Conservation (phyloP, 2,329 filamentous ascomycete genomes). For the Hymenoscyphus occultus region DNA sequence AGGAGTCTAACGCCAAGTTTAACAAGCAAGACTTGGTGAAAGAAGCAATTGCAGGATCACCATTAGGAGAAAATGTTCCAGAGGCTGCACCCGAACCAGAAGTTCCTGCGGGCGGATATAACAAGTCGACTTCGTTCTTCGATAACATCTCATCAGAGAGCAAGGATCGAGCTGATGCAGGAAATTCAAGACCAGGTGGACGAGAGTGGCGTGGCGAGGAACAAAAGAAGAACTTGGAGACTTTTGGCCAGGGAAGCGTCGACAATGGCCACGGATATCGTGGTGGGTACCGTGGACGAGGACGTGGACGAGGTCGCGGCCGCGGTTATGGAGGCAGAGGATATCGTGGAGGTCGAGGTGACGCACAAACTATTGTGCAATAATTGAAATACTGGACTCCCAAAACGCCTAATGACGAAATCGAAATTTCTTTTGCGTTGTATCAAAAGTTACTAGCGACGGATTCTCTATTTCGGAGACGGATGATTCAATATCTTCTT, state of each 20-base stretch:
- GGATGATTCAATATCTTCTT: slow-evolving; percentile 21
- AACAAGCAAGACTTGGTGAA: slow-evolving; percentile 82
- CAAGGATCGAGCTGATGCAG: slow-evolving; percentile 78
- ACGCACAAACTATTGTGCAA: slow-evolving; percentile 27
- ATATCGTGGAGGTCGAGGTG: slow-evolving; percentile 33
- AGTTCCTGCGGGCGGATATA: slow-evolving; percentile 62
- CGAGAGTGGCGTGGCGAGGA: slow-evolving; percentile 90
- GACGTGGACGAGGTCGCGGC: slow-evolving; percentile 32
- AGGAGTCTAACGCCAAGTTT: slow-evolving; percentile 80
- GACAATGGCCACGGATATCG: slow-evolving; percentile 56
- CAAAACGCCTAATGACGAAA: slow-evolving; percentile 18
- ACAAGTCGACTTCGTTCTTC: slow-evolving; percentile 89
- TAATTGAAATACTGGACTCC: slow-evolving; percentile 16
- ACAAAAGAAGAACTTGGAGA: slow-evolving; percentile 94
- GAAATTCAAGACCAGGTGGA: slow-evolving; percentile 66
- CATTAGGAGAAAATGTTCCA: slow-evolving; percentile 51
- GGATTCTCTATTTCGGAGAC: slow-evolving; percentile 25
- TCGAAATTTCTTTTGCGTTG: slow-evolving; percentile 25
- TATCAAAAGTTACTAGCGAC: slow-evolving; percentile 31
- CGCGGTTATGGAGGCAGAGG: slow-evolving; percentile 27
- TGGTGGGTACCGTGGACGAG: slow-evolving; percentile 27
- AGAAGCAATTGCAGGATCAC: slow-evolving; percentile 81
- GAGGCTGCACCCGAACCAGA: slow-evolving; percentile 44
- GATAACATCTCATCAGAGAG: slow-evolving; percentile 96
- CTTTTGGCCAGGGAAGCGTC: slow-evolving; percentile 93